Evolutionary conservation across 2,329 filamentous ascomycete species (phyloP).

Genomic region (Penicillium sp.): DNA sequence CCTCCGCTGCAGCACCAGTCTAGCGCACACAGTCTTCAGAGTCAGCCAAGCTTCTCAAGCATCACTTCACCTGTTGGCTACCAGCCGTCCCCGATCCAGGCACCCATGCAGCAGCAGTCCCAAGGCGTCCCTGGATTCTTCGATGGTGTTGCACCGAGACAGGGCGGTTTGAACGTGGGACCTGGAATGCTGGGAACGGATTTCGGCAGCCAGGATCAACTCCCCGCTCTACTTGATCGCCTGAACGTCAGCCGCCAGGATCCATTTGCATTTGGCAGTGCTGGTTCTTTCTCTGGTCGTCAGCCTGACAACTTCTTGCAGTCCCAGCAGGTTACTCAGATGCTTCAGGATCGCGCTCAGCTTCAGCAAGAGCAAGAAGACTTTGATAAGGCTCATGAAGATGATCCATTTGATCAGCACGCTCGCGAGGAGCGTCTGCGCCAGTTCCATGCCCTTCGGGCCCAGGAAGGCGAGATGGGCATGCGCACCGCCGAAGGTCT

Average conservation of each 20-base stretch:
- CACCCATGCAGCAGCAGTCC: constrained; percentile 55
- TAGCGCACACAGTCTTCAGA: constrained; percentile 92
- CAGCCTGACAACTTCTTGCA: constrained; percentile 50
- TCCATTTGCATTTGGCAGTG: constrained; percentile 49
- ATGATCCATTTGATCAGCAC: constrained; percentile 50
- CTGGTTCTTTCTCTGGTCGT: constrained; percentile 46
- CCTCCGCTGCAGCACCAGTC: constrained; percentile 85
- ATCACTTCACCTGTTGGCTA: constrained; percentile 82
- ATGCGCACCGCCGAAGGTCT: constrained; percentile 40
- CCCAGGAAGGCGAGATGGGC: constrained; percentile 61
- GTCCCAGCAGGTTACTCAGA: constrained; percentile 57
- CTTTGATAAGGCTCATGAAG: constrained; percentile 46
- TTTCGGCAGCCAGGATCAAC: constrained; percentile 67
- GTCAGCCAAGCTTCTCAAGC: constrained; percentile 93
- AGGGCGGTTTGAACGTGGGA: constrained; percentile 41
- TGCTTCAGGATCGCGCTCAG: constrained; percentile 60
- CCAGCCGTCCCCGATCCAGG: constrained; percentile 59
- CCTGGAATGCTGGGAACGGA: constrained; percentile 47
- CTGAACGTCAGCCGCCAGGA: constrained; percentile 58
- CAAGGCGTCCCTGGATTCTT: constrained; percentile 67
- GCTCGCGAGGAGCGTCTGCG: constrained; percentile 67
- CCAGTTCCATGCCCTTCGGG: constrained; percentile 76
- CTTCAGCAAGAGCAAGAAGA: constrained; percentile 62
- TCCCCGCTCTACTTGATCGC: constrained; percentile 63
- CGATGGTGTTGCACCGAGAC: constrained; percentile 52